Percentiles rank a stretch among this genome's conserved stretches.
Conservation (phyloP, 2,329 filamentous ascomycete genomes). For the Aspergillus novoparasiticus region DNA sequence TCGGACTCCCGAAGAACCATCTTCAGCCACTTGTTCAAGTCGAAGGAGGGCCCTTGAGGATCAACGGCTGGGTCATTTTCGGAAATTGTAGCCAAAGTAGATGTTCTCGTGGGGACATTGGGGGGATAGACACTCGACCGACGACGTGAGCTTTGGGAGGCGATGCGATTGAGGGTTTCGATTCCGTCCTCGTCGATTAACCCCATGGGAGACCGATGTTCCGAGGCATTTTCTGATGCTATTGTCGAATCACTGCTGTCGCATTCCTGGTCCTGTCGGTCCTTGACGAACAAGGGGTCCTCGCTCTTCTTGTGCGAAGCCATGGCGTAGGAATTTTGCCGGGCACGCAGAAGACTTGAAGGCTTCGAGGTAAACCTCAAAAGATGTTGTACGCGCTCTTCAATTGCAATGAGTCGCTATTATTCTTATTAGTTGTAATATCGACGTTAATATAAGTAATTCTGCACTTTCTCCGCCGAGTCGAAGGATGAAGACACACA, state of each 20-base stretch:
- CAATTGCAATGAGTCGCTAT: not conserved
- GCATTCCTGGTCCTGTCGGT: not conserved
- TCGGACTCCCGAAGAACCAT: not conserved
- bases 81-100: not conserved
- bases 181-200: conserved; percentile 6
- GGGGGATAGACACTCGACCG: conserved; percentile 9
- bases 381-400: not conserved
- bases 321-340: not conserved
- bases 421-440: not conserved
- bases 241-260: not conserved
- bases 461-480: not conserved
- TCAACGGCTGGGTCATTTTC: conserved; percentile 8
- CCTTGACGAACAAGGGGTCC: not conserved
- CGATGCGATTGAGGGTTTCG: conserved; percentile 7
- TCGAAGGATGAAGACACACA: not conserved
- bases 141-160: conserved; percentile 7
- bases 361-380: not conserved
- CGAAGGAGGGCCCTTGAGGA: conserved; percentile 4
- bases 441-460: not conserved
- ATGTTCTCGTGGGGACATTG: not conserved
- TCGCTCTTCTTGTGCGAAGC: not conserved
- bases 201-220: not conserved
- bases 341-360: not conserved
- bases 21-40: conserved; percentile 11
- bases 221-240: not conserved